A percentile compares a stretch with the other conserved stretches of the same genome.
These are phyloP conservation scores for Cicer arietinum DNA, from an alignment of 306 rosid species.

Conservation along the genomic window DNA sequence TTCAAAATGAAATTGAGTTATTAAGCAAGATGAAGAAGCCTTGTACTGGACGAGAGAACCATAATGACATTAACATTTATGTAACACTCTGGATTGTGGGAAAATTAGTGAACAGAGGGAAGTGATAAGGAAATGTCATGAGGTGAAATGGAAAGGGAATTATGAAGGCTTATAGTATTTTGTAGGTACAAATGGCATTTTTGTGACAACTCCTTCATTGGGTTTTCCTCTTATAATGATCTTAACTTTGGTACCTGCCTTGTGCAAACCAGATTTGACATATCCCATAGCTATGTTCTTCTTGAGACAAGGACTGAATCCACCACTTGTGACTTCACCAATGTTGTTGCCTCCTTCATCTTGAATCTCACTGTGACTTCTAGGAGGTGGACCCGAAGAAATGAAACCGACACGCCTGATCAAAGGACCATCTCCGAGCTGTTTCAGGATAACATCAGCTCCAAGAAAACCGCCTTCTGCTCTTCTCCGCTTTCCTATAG, in stretches of 20 bases:
- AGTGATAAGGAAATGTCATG: constrained; percentile 8
- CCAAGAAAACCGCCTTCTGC: constrained; percentile 99
- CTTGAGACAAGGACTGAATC: constrained; percentile 97
- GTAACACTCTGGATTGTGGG: constrained; percentile 45
- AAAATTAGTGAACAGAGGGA: constrained; percentile 41
- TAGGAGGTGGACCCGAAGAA: constrained; percentile 94
- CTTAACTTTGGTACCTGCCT: constrained; percentile 92
- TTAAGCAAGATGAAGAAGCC: constrained; percentile 37
- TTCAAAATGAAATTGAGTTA: constrained; percentile 21
- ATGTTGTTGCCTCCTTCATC: constrained; percentile 78
- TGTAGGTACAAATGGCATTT: constrained; percentile 96
- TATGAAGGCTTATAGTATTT: constrained; percentile 90
- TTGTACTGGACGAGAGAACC: constrained; percentile 41
- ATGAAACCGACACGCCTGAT: constrained; percentile 90
- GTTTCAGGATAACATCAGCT: constrained; percentile 84
- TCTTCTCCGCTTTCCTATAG: constrained; percentile 93
- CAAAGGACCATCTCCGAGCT: constrained; percentile 75
- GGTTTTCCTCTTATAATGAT: constrained; percentile 82
- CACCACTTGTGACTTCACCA: constrained; percentile 97
- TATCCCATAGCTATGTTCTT: constrained; percentile 98
- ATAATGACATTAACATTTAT: constrained; percentile 49
- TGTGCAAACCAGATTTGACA: constrained; percentile 96
- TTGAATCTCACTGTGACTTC: constrained; percentile 95
- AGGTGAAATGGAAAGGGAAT: constrained; percentile 42
- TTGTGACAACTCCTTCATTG: constrained; percentile 88